Evolutionary conservation across 2,329 filamentous ascomycete species (phyloP).

Genomic region (Fulvia fulva): DNA sequence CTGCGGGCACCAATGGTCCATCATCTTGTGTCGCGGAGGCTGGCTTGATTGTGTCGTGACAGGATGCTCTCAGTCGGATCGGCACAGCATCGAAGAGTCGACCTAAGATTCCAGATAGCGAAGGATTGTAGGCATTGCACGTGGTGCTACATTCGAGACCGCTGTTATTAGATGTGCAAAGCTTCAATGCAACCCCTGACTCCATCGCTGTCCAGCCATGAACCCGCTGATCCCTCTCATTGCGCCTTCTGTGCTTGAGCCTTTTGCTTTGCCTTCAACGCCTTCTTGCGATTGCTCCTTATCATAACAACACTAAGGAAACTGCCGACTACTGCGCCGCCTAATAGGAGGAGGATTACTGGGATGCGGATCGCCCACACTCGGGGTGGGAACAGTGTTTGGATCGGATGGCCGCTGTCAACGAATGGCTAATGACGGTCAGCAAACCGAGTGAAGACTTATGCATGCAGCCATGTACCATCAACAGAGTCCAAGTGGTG

Average conservation of each 20-base stretch:
- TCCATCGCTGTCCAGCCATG: neutral
- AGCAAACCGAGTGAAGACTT: neutral
- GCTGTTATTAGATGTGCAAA: neutral
- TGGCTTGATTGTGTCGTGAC: neutral
- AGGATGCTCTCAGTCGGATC: too few relatives aligned
- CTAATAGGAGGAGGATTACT: conserved; percentile 90
- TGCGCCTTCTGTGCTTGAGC: conserved; percentile 60
- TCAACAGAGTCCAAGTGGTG: conserved; percentile 93
- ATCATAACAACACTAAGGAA: conserved; percentile 99
- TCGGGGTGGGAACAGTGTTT: conserved; percentile 91
- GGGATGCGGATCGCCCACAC: conserved; percentile 99
- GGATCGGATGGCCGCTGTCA: conserved; percentile 87
- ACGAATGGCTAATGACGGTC: conserved; percentile 76
- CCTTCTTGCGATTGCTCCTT: conserved; percentile 96
- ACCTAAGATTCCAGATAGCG: neutral
- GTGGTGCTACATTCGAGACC: neutral
- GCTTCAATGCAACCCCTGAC: conserved; percentile 1
- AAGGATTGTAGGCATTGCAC: neutral
- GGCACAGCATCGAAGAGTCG: neutral
- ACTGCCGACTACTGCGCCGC: conserved; percentile 87
- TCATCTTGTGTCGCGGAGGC: neutral
- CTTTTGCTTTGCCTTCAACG: conserved; percentile 87
- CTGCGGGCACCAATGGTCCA: too few relatives aligned
- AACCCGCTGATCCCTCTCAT: conserved; percentile 26
- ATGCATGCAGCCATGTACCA: conserved; percentile 56